phyloP scores from a whole-genome alignment of 2,329 filamentous ascomycete genomes.

The Conoideocrella luteorostrata region DNA sequence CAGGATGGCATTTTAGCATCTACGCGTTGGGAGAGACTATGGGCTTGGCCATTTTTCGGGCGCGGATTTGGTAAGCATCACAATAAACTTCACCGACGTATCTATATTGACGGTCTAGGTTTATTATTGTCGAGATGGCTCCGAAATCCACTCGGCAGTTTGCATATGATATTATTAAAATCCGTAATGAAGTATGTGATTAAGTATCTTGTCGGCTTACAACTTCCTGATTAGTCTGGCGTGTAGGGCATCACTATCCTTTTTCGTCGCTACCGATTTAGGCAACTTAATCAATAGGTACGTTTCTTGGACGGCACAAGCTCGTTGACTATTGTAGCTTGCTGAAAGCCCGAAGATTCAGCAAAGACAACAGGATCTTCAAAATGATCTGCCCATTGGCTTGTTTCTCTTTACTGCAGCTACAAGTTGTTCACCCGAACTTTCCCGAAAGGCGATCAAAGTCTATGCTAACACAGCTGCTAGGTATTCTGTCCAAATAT shows the following conservation, averaged over 20 bases:
- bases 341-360: constrained; percentile 3
- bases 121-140: background rate
- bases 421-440: background rate
- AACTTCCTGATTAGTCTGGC: background rate
- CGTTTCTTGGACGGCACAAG: background rate
- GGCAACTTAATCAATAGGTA: constrained; percentile 6
- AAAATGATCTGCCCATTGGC: constrained; percentile 1
- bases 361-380: constrained; percentile 6
- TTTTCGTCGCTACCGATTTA: constrained; percentile 2
- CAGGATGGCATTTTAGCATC: constrained; percentile 4
- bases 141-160: background rate
- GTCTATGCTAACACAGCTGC: background rate
- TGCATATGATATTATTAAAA: constrained; percentile 1
- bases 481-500: constrained; percentile 31
- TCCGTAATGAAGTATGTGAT: constrained; percentile 7
- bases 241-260: constrained; percentile 5
- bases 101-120: background rate
- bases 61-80: constrained; percentile 1
- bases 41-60: background rate
- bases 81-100: no score
- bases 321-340: background rate
- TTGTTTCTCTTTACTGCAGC: background rate
- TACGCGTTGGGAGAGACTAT: background rate
- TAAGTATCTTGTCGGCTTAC: background rate
- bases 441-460: background rate